Percentiles rank a stretch among this genome's conserved stretches.
These are phyloP conservation scores for Penicillium roqueforti DNA, from an alignment of 495 filamentous ascomycete species.

Conservation along the genomic window DNA sequence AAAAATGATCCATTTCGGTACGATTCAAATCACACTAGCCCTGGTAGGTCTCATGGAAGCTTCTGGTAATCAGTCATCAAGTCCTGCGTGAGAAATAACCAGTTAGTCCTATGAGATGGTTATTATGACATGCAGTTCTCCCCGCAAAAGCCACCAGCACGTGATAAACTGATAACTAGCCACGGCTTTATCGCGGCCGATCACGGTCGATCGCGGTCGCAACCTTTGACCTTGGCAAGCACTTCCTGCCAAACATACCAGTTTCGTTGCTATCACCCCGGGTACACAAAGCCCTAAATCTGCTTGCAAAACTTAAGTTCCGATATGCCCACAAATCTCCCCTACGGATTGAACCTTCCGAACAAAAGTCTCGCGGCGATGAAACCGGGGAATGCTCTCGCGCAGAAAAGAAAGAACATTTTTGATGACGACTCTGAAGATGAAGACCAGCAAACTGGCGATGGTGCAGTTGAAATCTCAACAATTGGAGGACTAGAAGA, in stretches of 20 bases:
- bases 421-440: constrained; percentile 47
- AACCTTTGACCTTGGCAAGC: constrained; percentile 19
- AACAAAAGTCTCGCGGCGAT: constrained; percentile 38
- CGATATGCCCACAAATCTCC: constrained; percentile 41
- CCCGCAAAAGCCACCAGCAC: constrained; percentile 17
- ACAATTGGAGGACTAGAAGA: constrained; percentile 41
- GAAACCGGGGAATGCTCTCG: constrained; percentile 25
- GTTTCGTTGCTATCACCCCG: neutral
- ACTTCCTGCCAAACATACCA: neutral
- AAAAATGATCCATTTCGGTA: too few species aligned
- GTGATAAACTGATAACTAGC: constrained; percentile 19
- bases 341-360: constrained; percentile 56
- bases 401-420: constrained; percentile 47
- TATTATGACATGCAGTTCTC: too few species aligned
- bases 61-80: too few species aligned
- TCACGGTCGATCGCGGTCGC: constrained; percentile 12
- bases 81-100: too few species aligned
- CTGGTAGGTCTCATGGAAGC: too few species aligned
- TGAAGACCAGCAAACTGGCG: constrained; percentile 30
- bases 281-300: neutral
- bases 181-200: constrained; percentile 18
- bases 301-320: neutral
- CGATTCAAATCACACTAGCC: too few species aligned
- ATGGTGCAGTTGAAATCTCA: constrained; percentile 33
- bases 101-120: too few species aligned